Evolutionary conservation across 1,139 yeast genomes (phyloP).

Genomic region (Debaryomycetaceae sp.): DNA sequence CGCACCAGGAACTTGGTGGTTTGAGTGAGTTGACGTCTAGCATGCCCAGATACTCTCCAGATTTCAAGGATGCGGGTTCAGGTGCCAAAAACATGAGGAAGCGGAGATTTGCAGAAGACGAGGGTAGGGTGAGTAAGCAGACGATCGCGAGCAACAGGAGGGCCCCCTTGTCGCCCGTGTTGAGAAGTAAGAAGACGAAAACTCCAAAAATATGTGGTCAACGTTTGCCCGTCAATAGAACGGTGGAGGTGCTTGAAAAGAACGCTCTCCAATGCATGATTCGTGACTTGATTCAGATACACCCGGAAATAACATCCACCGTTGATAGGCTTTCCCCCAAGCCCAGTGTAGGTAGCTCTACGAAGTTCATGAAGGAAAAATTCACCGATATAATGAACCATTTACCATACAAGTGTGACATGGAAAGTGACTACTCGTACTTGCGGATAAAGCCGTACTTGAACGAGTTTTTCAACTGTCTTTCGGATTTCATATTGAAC

Average conservation of each 20-base stretch:
- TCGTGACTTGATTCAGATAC: conserved; percentile 47
- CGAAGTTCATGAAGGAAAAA: conserved; percentile 48
- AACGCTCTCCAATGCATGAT: conserved; percentile 52
- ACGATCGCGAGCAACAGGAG: conserved; percentile 5
- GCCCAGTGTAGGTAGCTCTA: conserved; percentile 52
- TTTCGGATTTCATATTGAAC: conserved; percentile 75
- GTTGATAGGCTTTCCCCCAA: conserved; percentile 55
- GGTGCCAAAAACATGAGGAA: conserved; percentile 7
- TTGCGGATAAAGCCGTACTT: conserved; percentile 72
- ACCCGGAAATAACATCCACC: conserved; percentile 61
- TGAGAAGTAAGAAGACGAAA: conserved; percentile 25
- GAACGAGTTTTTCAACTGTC: conserved; percentile 70
- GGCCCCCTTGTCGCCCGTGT: conserved; percentile 1
- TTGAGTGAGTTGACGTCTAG: conserved; percentile 2
- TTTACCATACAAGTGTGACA: conserved; percentile 75
- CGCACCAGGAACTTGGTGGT: not conserved
- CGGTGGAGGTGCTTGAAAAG: conserved; percentile 66
- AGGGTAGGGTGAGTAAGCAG: conserved; percentile 8
- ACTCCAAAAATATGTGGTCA: conserved; percentile 48
- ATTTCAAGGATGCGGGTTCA: conserved; percentile 4
- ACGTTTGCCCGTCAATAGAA: conserved; percentile 53
- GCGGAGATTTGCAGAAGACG: conserved; percentile 16
- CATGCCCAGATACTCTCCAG: conserved; percentile 16
- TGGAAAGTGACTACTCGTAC: conserved; percentile 80
- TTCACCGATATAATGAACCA: conserved; percentile 43